phyloP scores from a whole-genome alignment of 2,329 filamentous ascomycete genomes.

The Rhynchosporium agropyri region DNA sequence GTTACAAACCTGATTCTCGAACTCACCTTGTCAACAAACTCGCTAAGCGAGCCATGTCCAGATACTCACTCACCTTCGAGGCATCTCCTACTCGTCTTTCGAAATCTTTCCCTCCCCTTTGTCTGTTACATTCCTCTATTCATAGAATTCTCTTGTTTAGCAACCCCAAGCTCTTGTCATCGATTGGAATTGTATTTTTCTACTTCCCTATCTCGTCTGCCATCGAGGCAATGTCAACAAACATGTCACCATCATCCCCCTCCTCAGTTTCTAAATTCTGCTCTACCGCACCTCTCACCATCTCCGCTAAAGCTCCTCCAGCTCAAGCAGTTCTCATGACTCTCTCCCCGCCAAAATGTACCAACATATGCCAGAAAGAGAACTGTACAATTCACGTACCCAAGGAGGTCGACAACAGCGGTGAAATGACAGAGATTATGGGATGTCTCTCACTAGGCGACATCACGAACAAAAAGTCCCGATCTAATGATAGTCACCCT shows the following conservation, averaged over 20 bases:
- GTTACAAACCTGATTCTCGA: too few species aligned
- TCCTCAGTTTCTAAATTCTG: not conserved
- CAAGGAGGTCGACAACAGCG: not conserved
- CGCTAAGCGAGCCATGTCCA: too few species aligned
- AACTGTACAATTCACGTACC: not conserved
- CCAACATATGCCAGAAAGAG: slow-evolving; percentile 4
- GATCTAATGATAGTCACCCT: not conserved
- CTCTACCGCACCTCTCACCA: not conserved
- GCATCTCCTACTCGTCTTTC: too few species aligned
- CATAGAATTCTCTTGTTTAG: too few species aligned
- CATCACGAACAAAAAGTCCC: not conserved
- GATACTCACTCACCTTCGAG: too few species aligned
- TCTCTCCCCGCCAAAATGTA: not conserved
- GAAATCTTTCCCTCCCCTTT: too few species aligned
- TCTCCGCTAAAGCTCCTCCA: not conserved
- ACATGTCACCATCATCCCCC: not conserved
- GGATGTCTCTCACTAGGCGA: not conserved
- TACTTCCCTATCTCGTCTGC: not conserved
- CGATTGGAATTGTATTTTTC: not conserved
- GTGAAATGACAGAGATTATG: not conserved
- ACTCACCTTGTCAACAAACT: too few species aligned
- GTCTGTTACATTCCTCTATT: too few species aligned
- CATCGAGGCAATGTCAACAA: not conserved
- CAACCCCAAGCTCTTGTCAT: too few species aligned
- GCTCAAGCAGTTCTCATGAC: not conserved